phyloP scores from a whole-genome alignment of 78 protist species.

The Ministeria vibrans region DNA sequence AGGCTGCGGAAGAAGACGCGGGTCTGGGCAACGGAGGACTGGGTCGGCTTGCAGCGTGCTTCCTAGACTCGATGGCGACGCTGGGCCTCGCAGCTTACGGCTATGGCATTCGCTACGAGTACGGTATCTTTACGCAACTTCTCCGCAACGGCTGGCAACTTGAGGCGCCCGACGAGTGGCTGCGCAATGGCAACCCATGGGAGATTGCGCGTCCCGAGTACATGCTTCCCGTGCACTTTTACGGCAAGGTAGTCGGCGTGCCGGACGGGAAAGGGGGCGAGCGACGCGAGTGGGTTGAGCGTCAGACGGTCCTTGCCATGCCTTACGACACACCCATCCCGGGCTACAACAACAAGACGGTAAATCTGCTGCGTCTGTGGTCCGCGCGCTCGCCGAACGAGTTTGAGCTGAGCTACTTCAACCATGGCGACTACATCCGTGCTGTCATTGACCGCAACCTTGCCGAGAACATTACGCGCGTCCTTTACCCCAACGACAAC shows the following conservation, averaged over 20 bases:
- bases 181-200: slow-evolving; percentile 85
- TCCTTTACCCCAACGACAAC: slow-evolving; percentile 94
- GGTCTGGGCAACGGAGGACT: slow-evolving; percentile 97
- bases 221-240: slow-evolving; percentile 2
- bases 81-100: slow-evolving; percentile 83
- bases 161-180: slow-evolving; percentile 86
- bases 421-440: slow-evolving; percentile 81
- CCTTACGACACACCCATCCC: slow-evolving; percentile 81
- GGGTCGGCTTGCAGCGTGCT: slow-evolving; percentile 93
- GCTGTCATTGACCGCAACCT: slow-evolving; percentile 74
- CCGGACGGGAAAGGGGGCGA: slow-evolving; percentile 26
- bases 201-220: slow-evolving; percentile 62
- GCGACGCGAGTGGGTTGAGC: slow-evolving; percentile 71
- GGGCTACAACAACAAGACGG: slow-evolving; percentile 79
- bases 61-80: slow-evolving; percentile 89
- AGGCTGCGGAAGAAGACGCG: slow-evolving; percentile 85
- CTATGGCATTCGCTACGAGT: slow-evolving; percentile 80
- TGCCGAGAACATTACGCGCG: slow-evolving; percentile 79
- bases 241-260: slow-evolving; percentile 10
- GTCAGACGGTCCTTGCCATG: slow-evolving; percentile 48
- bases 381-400: slow-evolving; percentile 62
- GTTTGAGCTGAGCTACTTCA: slow-evolving; percentile 37
- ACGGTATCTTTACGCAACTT: slow-evolving; percentile 92
- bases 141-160: slow-evolving; percentile 78
- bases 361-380: slow-evolving; percentile 91